These are phyloP conservation scores for Remersonia thermophila DNA, from an alignment of 2,329 filamentous ascomycete genomes.

Conservation along the genomic window DNA sequence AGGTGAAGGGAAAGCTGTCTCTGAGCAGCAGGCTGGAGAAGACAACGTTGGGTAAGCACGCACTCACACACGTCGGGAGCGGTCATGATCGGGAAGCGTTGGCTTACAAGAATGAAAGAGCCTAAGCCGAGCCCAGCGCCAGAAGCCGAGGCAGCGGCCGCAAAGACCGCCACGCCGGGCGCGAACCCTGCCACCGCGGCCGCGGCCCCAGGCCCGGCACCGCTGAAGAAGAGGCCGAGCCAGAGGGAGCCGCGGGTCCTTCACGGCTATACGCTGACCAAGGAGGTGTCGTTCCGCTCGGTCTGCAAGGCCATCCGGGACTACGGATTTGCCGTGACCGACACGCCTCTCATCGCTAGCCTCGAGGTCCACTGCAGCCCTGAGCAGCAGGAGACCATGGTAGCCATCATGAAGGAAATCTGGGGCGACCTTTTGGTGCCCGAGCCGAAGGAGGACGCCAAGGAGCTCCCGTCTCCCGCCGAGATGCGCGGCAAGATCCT, in stretches of 20 bases:
- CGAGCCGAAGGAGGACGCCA: constrained; percentile 32
- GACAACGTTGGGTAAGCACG: constrained; percentile 33
- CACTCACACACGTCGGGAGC: no score
- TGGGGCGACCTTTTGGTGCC: constrained; percentile 67
- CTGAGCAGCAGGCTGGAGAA: constrained; percentile 35
- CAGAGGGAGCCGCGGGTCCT: constrained; percentile 61
- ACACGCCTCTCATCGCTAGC: constrained; percentile 84
- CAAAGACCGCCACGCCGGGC: constrained; percentile 6
- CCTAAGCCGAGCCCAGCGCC: constrained; percentile 1
- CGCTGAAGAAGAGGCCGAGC: constrained; percentile 10
- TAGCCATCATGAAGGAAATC: constrained; percentile 75
- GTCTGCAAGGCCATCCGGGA: constrained; percentile 74
- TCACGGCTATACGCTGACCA: constrained; percentile 84
- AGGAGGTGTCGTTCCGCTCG: constrained; percentile 72
- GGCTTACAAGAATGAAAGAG: constrained; percentile 7
- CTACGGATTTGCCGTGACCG: constrained; percentile 60
- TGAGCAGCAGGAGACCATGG: constrained; percentile 81
- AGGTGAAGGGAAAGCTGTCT: constrained; percentile 47
- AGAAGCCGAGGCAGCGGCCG: constrained; percentile 2
- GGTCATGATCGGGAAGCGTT: constrained; percentile 9
- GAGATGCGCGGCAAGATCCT: constrained; percentile 67
- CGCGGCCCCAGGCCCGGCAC: not conserved
- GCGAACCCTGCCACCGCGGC: not conserved
- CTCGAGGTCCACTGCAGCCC: constrained; percentile 78
- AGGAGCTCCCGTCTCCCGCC: constrained; percentile 52